Evolutionary conservation across 2,329 filamentous ascomycete genomes (phyloP).

Genomic region (Aspergillus spinulosporus): DNA sequence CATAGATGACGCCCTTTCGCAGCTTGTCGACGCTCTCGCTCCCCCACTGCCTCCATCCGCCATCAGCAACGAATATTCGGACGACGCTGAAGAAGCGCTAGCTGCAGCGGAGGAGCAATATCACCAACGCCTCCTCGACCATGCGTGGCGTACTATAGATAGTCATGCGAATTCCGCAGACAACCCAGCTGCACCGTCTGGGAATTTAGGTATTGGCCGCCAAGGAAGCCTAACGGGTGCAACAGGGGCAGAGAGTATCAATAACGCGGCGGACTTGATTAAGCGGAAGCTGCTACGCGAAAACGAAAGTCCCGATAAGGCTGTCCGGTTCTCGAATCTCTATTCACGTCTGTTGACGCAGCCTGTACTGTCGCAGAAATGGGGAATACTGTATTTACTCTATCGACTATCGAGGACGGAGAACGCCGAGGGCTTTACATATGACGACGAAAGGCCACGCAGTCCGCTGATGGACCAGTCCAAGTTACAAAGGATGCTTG

Average conservation of each 20-base stretch:
- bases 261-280: constrained; percentile 90
- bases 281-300: constrained; percentile 81
- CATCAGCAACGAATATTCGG: constrained; percentile 32
- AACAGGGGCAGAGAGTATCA: constrained; percentile 56
- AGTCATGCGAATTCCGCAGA: constrained; percentile 27
- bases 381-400: constrained; percentile 90
- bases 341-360: constrained; percentile 87
- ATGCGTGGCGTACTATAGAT: constrained; percentile 42
- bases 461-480: constrained; percentile 44
- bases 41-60: constrained; percentile 37
- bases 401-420: constrained; percentile 73
- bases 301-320: constrained; percentile 71
- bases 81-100: constrained; percentile 36
- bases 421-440: constrained; percentile 23
- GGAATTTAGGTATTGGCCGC: constrained; percentile 24
- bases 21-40: constrained; percentile 45
- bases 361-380: constrained; percentile 91
- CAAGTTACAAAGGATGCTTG: constrained; percentile 40
- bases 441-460: constrained; percentile 32
- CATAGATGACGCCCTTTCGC: constrained; percentile 46
- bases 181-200: constrained; percentile 30
- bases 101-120: constrained; percentile 40
- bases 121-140: constrained; percentile 37
- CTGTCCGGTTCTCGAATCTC: constrained; percentile 82
- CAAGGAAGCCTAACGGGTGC: constrained; percentile 34